Evolutionary conservation across 164 flowering plant species (phyloP).

Genomic region (Paratinospora sagittata): DNA sequence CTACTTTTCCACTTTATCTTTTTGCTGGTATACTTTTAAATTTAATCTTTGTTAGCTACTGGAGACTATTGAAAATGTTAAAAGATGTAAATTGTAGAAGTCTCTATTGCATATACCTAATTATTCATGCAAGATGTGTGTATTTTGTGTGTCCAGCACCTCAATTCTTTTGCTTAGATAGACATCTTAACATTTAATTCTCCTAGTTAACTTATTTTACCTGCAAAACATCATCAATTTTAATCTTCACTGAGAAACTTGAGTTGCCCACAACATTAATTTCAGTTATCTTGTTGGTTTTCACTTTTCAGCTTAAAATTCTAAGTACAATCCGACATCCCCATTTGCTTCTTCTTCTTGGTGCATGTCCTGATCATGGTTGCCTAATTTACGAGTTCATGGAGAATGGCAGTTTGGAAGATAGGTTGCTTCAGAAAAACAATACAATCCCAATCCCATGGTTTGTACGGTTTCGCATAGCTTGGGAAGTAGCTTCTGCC

Average conservation of each 20-base stretch:
- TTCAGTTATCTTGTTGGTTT: slow-evolving; percentile 12
- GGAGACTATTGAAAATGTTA: neutral
- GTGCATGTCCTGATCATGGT: slow-evolving; percentile 77
- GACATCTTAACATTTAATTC: neutral
- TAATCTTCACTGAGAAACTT: too few species aligned
- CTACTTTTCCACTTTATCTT: too few species aligned
- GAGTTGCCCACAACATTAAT: neutral
- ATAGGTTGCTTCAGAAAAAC: slow-evolving; percentile 38
- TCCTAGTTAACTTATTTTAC: too few species aligned
- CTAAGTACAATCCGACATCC: slow-evolving; percentile 82
- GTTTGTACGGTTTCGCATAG: slow-evolving; percentile 69
- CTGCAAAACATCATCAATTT: too few species aligned
- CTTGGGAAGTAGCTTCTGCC: slow-evolving; percentile 87
- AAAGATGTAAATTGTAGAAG: neutral
- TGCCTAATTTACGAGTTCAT: slow-evolving; percentile 92
- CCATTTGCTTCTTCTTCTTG: slow-evolving; percentile 76
- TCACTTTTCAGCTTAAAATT: slow-evolving; percentile 82
- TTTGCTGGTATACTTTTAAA: too few species aligned
- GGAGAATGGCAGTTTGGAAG: slow-evolving; percentile 89
- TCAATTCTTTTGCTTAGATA: neutral
- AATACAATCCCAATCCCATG: slow-evolving; percentile 66
- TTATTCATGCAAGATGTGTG: neutral
- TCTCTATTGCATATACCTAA: neutral
- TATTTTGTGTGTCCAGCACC: neutral
- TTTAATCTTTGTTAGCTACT: too few species aligned